phyloP scores from a whole-genome alignment of 2,329 filamentous ascomycete genomes.

The Neofusicoccum sp. region DNA sequence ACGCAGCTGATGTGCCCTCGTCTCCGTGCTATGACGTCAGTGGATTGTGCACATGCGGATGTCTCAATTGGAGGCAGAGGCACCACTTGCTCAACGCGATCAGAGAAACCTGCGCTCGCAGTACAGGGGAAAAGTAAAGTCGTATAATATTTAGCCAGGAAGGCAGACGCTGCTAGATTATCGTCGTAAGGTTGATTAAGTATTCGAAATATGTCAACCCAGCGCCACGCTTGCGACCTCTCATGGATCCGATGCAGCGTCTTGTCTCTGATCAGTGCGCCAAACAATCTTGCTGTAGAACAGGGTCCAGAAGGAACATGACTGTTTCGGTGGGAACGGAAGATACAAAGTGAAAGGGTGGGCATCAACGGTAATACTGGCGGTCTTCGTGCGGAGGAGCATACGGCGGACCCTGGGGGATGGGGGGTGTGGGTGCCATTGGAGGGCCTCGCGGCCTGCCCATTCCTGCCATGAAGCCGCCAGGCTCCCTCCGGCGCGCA shows the following conservation, averaged over 20 bases:
- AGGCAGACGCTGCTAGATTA: not conserved
- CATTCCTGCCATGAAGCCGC: conserved; percentile 22
- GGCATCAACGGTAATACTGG: not conserved
- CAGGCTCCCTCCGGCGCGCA: conserved; percentile 19
- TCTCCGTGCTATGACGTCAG: no score
- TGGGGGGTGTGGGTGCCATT: conserved; percentile 35
- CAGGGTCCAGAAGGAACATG: not conserved
- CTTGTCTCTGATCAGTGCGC: not conserved
- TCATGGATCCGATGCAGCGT: not conserved
- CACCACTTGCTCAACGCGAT: no score
- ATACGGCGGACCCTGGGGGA: conserved; percentile 12
- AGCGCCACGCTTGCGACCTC: not conserved
- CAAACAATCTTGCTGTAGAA: not conserved
- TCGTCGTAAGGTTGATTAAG: not conserved
- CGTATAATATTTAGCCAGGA: not conserved
- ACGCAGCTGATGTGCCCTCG: no score
- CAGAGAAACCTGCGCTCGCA: no score
- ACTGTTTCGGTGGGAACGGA: not conserved
- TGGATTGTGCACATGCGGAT: no score
- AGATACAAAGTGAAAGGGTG: no score
- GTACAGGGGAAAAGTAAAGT: no score
- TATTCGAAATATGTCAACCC: not conserved
- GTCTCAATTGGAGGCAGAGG: not conserved
- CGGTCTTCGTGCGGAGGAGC: conserved; percentile 10
- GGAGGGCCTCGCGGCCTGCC: conserved; percentile 32